Percentiles rank a stretch among this genome's conserved stretches.
These are phyloP conservation scores for Nephelium lappaceum DNA, from an alignment of 345 rosid species.

Conservation along the genomic window DNA sequence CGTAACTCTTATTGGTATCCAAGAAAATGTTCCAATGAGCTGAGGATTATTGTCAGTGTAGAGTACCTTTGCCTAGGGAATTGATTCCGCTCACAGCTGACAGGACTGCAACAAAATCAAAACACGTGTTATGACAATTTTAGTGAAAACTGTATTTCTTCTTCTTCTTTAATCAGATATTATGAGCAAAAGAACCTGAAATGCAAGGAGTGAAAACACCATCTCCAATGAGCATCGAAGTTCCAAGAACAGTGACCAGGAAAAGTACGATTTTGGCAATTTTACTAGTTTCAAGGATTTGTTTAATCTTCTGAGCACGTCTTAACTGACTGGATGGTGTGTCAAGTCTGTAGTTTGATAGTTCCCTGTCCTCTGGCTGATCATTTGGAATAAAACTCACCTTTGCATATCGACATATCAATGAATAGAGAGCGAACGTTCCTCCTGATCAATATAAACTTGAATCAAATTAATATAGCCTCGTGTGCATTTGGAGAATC, in stretches of 20 bases:
- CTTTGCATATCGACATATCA: constrained; percentile 58
- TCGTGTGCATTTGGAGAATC: too few relatives aligned
- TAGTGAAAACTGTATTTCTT: background rate
- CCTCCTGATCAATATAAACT: constrained; percentile 44
- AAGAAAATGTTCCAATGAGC: too few relatives aligned
- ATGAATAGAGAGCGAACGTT: constrained; percentile 74
- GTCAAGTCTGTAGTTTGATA: constrained; percentile 67
- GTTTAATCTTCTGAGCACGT: constrained; percentile 51
- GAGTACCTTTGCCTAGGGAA: constrained; percentile 64
- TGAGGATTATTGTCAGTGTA: background rate
- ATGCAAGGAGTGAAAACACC: constrained; percentile 73
- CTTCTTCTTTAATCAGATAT: too few relatives aligned
- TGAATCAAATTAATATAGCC: too few relatives aligned
- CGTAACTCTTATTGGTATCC: too few relatives aligned
- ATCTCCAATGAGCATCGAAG: constrained; percentile 87
- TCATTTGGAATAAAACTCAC: constrained; percentile 65
- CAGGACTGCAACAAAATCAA: constrained; percentile 44
- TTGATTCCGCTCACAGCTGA: constrained; percentile 78
- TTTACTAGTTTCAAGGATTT: constrained; percentile 48
- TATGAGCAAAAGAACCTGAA: constrained; percentile 40
- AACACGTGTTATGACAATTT: background rate
- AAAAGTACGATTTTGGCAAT: constrained; percentile 48
- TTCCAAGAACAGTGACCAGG: constrained; percentile 66
- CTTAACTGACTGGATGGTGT: constrained; percentile 41
- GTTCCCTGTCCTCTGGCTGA: constrained; percentile 65